A percentile compares a stretch with the other conserved stretches of the same genome.
phyloP scores from a whole-genome alignment of 2,329 filamentous ascomycete species.

The Colletotrichum sansevieriae region DNA sequence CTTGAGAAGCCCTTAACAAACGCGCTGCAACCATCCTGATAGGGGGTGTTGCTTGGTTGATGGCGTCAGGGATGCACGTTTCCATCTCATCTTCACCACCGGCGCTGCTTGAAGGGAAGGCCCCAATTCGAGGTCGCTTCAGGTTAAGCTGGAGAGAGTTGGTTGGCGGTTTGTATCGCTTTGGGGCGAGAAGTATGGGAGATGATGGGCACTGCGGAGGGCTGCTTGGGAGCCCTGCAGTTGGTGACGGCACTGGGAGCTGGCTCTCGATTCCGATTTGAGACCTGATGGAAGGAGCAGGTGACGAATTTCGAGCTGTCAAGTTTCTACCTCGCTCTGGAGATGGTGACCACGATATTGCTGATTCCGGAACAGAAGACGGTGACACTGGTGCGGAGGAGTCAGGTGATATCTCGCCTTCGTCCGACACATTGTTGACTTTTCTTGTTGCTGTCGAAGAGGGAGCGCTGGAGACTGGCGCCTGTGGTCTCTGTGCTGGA shows the following conservation, averaged over 20 bases:
- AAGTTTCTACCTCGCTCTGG: constrained; percentile 29
- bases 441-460: not conserved
- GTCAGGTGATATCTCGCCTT: not conserved
- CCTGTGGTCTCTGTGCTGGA: constrained; percentile 32
- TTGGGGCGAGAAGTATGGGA: constrained; percentile 10
- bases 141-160: not conserved
- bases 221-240: constrained; percentile 31
- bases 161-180: constrained; percentile 4
- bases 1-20: constrained; percentile 13
- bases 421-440: not conserved
- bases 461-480: not conserved
- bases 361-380: not conserved
- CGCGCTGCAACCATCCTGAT: constrained; percentile 31
- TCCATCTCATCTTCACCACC: constrained; percentile 54
- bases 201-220: constrained; percentile 17
- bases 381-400: not conserved
- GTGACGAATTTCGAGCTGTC: not conserved
- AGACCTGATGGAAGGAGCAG: constrained; percentile 33
- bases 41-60: constrained; percentile 36
- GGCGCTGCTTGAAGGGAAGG: constrained; percentile 42
- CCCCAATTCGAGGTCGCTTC: constrained; percentile 23
- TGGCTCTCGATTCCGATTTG: constrained; percentile 24
- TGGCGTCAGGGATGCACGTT: constrained; percentile 50
- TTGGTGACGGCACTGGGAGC: constrained; percentile 12
- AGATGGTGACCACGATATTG: constrained; percentile 45